Percentiles rank a stretch among this genome's conserved stretches.
Evolutionary conservation across 257 asterid genomes (phyloP).

Genomic region (Galeopsis tetrahit): DNA sequence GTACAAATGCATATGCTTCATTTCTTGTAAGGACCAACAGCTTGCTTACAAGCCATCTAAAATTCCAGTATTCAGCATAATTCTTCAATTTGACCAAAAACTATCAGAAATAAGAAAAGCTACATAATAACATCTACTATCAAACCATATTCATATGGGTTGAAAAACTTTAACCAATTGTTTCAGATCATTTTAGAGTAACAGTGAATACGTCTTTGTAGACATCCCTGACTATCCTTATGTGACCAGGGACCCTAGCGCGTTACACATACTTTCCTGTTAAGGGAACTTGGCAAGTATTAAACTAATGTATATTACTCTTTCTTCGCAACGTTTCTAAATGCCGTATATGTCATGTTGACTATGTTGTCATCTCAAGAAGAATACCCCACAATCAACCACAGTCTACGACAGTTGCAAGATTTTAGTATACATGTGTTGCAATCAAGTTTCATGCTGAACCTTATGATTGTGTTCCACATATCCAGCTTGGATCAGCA

Average conservation of each 20-base stretch:
- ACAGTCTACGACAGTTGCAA: not conserved
- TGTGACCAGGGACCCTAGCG: not conserved
- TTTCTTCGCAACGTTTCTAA: not conserved
- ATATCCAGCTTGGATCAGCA: conserved; percentile 13
- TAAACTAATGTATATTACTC: conserved; percentile 3
- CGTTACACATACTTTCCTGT: not conserved
- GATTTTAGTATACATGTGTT: not conserved
- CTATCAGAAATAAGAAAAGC: not conserved
- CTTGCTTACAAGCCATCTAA: not conserved
- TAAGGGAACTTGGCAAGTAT: not conserved
- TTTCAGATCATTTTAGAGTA: not conserved
- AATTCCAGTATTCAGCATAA: not conserved
- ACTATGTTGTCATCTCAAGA: not conserved
- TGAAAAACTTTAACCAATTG: not conserved
- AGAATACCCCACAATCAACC: not conserved
- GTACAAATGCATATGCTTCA: conserved; percentile 3
- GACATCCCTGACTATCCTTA: not conserved
- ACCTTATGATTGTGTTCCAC: not conserved
- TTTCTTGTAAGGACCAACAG: not conserved
- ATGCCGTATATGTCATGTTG: not conserved
- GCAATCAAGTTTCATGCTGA: not conserved
- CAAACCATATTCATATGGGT: not conserved
- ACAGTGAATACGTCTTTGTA: not conserved
- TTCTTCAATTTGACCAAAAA: conserved; percentile 4
- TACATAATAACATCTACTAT: not conserved